These are phyloP conservation scores for Cryptococcus sp. DNA, from an alignment of 1,284 basidiomycete genomes.

Conservation along the genomic window DNA sequence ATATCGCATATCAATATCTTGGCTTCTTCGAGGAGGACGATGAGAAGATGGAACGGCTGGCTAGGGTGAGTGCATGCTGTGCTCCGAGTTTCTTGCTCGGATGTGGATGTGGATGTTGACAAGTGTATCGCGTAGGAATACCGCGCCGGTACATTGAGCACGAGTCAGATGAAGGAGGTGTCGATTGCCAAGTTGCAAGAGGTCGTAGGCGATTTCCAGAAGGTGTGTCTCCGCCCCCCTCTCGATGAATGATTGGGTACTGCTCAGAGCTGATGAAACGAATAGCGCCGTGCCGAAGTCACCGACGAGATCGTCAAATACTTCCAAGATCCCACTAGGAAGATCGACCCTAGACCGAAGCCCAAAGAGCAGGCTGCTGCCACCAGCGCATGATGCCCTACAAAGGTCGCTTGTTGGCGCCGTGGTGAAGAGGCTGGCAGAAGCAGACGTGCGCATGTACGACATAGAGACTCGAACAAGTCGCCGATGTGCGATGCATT, in stretches of 20 bases:
- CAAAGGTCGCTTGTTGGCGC: too few species aligned
- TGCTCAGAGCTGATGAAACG: not conserved
- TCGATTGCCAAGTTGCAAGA: constrained; percentile 83
- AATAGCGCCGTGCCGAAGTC: constrained; percentile 74
- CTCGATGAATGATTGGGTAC: not conserved
- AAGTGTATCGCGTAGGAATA: constrained; percentile 67
- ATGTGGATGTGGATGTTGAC: constrained; percentile 1
- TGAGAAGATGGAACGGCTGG: constrained; percentile 74
- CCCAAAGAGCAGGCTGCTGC: constrained; percentile 6
- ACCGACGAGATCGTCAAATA: constrained; percentile 73
- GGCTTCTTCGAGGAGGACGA: constrained; percentile 98
- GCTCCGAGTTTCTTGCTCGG: not conserved
- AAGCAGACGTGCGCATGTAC: too few species aligned
- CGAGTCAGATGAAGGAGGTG: constrained; percentile 87
- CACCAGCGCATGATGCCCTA: not conserved
- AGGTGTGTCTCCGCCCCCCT: constrained; percentile 58
- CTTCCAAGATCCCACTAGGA: constrained; percentile 83
- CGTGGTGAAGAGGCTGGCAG: too few species aligned
- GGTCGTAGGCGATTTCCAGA: constrained; percentile 88
- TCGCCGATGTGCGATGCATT: too few species aligned
- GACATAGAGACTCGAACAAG: too few species aligned
- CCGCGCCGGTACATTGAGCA: constrained; percentile 81
- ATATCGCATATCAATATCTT: constrained; percentile 94
- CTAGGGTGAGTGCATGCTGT: constrained; percentile 61
- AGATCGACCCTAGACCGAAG: constrained; percentile 63